Conservation (phyloP, 1,284 basidiomycete genomes). For the Boletus smithii region DNA sequence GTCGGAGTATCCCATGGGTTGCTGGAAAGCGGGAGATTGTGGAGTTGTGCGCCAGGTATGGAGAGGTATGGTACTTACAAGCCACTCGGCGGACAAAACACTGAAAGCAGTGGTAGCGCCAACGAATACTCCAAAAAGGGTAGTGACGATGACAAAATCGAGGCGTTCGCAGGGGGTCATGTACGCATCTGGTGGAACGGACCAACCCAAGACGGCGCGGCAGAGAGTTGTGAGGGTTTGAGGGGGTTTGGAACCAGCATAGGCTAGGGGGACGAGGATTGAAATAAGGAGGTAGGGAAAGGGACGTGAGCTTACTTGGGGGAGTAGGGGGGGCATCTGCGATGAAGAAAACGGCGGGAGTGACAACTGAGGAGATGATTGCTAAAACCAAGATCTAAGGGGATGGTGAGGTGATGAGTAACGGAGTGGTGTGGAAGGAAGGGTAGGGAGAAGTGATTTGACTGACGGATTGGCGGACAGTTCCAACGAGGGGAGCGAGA, state of each 20-base stretch:
- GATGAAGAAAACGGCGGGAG: slow-evolving; percentile 58
- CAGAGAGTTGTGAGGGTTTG: slow-evolving; percentile 52
- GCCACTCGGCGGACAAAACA: slow-evolving; percentile 61
- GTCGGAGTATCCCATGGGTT: slow-evolving; percentile 69
- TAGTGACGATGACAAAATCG: slow-evolving; percentile 59
- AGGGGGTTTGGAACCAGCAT: slow-evolving; percentile 57
- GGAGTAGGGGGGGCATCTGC: slow-evolving; percentile 62
- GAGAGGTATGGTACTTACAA: slow-evolving; percentile 51
- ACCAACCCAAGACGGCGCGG: slow-evolving; percentile 52
- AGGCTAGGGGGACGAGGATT: slow-evolving; percentile 42
- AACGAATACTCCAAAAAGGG: slow-evolving; percentile 62
- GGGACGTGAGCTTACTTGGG: slow-evolving; percentile 52
- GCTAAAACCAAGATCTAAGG: slow-evolving; percentile 64
- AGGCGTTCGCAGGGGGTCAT: slow-evolving; percentile 65
- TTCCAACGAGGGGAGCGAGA: slow-evolving; percentile 60
- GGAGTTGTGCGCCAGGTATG: neutral
- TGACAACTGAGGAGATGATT: slow-evolving; percentile 60
- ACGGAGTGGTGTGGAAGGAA: too few species aligned
- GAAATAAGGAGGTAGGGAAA: neutral
- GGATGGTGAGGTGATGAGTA: neutral
- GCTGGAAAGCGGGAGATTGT: slow-evolving; percentile 35
- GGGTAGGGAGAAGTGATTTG: neutral
- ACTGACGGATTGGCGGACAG: slow-evolving; percentile 55
- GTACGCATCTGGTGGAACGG: slow-evolving; percentile 40
- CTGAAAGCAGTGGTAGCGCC: slow-evolving; percentile 59